These are phyloP conservation scores for Cenchrus purpureus DNA, from an alignment of 176 grass and related monocot genomes.

Conservation along the genomic window DNA sequence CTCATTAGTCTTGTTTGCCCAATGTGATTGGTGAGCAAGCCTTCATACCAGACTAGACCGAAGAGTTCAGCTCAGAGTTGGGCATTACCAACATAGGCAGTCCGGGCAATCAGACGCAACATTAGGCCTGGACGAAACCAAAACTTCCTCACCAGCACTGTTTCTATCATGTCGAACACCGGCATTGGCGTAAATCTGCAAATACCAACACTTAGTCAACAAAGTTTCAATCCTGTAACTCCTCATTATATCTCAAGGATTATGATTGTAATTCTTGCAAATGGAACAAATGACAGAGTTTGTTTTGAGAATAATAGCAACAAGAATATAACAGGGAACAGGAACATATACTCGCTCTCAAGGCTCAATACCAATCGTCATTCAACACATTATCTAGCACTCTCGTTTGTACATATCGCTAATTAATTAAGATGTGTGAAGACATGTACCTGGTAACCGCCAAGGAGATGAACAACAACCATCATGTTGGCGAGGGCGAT, in stretches of 20 bases:
- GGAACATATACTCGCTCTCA: no score
- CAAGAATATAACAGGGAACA: no score
- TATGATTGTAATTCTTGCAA: no score
- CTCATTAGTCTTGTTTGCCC: slow-evolving; percentile 31
- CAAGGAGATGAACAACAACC: slow-evolving; percentile 14
- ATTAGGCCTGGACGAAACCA: slow-evolving; percentile 53
- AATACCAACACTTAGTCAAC: neutral
- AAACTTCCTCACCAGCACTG: slow-evolving; percentile 79
- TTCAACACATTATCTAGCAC: no score
- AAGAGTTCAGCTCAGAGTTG: neutral
- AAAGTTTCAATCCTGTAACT: no score
- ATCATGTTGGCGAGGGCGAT: slow-evolving; percentile 18
- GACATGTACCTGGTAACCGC: slow-evolving; percentile 62
- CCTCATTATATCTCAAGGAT: no score
- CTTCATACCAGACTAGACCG: neutral
- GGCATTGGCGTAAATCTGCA: slow-evolving; percentile 88
- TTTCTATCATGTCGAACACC: slow-evolving; percentile 94
- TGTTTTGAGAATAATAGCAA: no score
- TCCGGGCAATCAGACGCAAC: slow-evolving; percentile 68
- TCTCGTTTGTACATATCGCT: no score
- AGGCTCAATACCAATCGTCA: no score
- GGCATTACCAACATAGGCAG: slow-evolving; percentile 71
- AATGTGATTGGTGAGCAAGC: neutral
- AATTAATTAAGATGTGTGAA: neutral
- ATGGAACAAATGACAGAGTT: no score